Conservation (phyloP, 495 filamentous ascomycete genomes). For the Collariella sp. region DNA sequence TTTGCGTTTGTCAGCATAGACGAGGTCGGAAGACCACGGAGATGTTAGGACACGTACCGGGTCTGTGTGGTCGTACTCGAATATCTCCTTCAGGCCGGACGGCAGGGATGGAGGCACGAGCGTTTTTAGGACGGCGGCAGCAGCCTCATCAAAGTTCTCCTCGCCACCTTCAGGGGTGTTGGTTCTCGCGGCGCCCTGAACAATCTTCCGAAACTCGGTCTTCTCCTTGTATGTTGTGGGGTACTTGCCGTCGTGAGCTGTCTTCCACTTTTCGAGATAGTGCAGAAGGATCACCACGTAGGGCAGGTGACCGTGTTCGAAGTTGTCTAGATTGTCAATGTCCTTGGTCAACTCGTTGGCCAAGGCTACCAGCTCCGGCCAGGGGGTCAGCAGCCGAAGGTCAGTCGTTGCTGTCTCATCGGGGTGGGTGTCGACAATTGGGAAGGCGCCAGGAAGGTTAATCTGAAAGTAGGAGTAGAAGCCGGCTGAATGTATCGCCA, state of each 20-base stretch:
- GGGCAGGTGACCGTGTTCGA: slow-evolving; percentile 88
- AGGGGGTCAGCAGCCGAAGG: slow-evolving; percentile 75
- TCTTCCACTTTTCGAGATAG: slow-evolving; percentile 80
- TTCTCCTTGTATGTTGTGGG: slow-evolving; percentile 82
- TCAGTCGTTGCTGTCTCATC: slow-evolving; percentile 80
- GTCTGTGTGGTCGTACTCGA: slow-evolving; percentile 49
- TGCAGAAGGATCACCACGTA: slow-evolving; percentile 78
- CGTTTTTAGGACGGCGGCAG: slow-evolving; percentile 76
- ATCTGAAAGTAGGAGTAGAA: slow-evolving; percentile 82
- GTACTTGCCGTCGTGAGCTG: slow-evolving; percentile 54
- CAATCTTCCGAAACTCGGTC: slow-evolving; percentile 63
- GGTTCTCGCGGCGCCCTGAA: slow-evolving; percentile 57
- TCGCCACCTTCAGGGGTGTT: slow-evolving; percentile 80
- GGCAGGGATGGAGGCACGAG: slow-evolving; percentile 53
- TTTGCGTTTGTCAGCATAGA: slow-evolving; percentile 10
- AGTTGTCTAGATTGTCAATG: slow-evolving; percentile 61
- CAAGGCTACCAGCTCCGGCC: slow-evolving; percentile 69
- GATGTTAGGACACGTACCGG: slow-evolving; percentile 28
- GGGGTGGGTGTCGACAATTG: slow-evolving; percentile 95
- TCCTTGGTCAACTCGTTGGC: slow-evolving; percentile 52
- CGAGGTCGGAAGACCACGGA: slow-evolving; percentile 1
- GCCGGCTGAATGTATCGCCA: slow-evolving; percentile 78
- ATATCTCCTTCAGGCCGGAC: slow-evolving; percentile 64
- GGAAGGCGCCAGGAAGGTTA: slow-evolving; percentile 65
- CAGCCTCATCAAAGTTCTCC: slow-evolving; percentile 95